Evolutionary conservation across 352 stramenopile species (phyloP).

Genomic region (Phytopythium vexans): DNA sequence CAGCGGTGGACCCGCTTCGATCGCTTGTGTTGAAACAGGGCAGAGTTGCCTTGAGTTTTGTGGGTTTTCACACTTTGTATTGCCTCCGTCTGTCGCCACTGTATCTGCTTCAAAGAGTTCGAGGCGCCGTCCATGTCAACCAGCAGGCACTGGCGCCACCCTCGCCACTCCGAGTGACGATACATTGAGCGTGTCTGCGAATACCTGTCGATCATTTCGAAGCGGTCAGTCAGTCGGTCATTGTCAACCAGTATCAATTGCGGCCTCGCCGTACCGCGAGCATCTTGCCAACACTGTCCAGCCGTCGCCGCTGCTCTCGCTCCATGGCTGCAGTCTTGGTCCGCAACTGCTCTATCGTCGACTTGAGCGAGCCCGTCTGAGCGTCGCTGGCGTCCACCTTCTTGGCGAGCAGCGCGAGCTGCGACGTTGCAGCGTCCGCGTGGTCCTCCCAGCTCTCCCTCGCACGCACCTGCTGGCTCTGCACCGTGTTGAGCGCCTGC

Average conservation of each 20-base stretch:
- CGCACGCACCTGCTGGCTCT: conserved; percentile 63
- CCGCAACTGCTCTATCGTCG: conserved; percentile 45
- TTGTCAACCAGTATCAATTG: too few species aligned
- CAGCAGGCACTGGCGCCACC: conserved; percentile 1
- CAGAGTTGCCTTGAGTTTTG: too few species aligned
- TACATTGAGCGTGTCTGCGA: conserved; percentile 69
- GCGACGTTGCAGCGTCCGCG: conserved; percentile 29
- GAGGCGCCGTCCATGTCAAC: too few species aligned
- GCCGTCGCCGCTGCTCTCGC: conserved; percentile 61
- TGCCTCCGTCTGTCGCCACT: background rate
- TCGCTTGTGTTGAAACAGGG: background rate
- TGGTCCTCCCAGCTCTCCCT: conserved; percentile 54
- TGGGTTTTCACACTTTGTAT: too few species aligned
- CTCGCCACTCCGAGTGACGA: conserved; percentile 11
- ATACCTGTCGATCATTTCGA: conserved; percentile 28
- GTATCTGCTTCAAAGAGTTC: too few species aligned
- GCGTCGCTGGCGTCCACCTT: conserved; percentile 59
- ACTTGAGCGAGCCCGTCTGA: conserved; percentile 28
- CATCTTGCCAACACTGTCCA: conserved; percentile 79
- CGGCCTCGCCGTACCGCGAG: conserved; percentile 40
- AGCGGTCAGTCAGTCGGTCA: too few species aligned
- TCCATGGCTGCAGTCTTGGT: conserved; percentile 51
- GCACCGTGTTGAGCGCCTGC: conserved; percentile 57
- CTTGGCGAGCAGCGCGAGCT: conserved; percentile 42
- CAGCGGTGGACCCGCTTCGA: background rate